Conservation (phyloP, 768 basidiomycete species). For the Sarcodon sp. region DNA sequence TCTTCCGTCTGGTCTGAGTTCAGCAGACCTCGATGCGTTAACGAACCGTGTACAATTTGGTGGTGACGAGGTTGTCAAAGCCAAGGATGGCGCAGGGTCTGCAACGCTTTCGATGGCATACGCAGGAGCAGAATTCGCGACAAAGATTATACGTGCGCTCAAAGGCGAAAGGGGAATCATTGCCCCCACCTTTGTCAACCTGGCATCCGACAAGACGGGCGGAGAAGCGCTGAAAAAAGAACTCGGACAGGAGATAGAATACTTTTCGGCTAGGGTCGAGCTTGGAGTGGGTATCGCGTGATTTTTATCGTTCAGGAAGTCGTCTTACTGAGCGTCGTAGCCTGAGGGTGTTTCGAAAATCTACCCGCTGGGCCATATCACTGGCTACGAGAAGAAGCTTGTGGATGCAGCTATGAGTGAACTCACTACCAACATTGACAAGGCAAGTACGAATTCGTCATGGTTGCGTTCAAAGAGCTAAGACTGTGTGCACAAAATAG, state of each 20-base stretch:
- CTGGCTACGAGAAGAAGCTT: conserved; percentile 61
- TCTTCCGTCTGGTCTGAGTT: conserved; percentile 44
- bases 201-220: conserved; percentile 56
- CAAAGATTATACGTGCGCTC: conserved; percentile 70
- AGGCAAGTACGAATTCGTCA: conserved; percentile 22
- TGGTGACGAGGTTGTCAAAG: conserved; percentile 97
- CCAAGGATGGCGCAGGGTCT: conserved; percentile 88
- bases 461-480: neutral
- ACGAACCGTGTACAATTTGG: conserved; percentile 88
- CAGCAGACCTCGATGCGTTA: conserved; percentile 40
- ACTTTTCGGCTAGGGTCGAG: conserved; percentile 83
- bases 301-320: neutral
- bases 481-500: conserved; percentile 3
- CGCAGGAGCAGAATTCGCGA: conserved; percentile 84
- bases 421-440: conserved; percentile 58
- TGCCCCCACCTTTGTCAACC: conserved; percentile 76
- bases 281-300: conserved; percentile 55
- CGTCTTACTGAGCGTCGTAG: conserved; percentile 23
- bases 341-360: conserved; percentile 75
- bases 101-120: conserved; percentile 97
- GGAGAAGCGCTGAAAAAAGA: conserved; percentile 67
- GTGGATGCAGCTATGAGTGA: conserved; percentile 76
- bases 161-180: conserved; percentile 84
- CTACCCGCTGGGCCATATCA: conserved; percentile 62
- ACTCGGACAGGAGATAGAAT: conserved; percentile 64